phyloP scores from a whole-genome alignment of 805 yeast genomes.

The Saturnispora quitensis region DNA sequence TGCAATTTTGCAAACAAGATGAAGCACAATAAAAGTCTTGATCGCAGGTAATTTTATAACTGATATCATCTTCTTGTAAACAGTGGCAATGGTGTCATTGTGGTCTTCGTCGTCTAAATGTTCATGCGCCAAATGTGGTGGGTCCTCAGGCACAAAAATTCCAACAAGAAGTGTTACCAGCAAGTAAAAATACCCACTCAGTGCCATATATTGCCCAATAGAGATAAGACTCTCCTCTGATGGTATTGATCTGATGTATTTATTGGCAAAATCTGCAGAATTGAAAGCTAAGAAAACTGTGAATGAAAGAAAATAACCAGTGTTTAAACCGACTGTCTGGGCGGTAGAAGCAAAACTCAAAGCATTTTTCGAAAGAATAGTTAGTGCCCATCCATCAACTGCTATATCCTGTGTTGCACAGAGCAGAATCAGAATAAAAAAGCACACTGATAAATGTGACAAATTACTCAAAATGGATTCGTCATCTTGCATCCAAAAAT shows the following conservation, averaged over 20 bases:
- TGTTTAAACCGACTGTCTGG: constrained; percentile 88
- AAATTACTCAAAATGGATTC: constrained; percentile 41
- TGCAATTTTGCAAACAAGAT: constrained; percentile 77
- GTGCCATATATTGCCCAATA: constrained; percentile 62
- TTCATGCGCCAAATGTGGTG: constrained; percentile 33
- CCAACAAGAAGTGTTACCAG: constrained; percentile 54
- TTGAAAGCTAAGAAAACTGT: constrained; percentile 86
- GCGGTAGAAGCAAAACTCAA: constrained; percentile 94
- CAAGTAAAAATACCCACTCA: constrained; percentile 71
- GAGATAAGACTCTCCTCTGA: constrained; percentile 56
- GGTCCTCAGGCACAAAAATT: constrained; percentile 62
- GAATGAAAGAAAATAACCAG: constrained; percentile 87
- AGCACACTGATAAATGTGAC: constrained; percentile 51
- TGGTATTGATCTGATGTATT: constrained; percentile 60
- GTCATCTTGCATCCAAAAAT: constrained; percentile 32
- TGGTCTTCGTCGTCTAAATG: background rate
- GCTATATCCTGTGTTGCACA: constrained; percentile 99
- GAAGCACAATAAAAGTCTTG: constrained; percentile 63
- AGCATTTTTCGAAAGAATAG: constrained; percentile 68
- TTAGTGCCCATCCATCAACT: constrained; percentile 98
- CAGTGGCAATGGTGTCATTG: constrained; percentile 23
- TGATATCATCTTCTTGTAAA: constrained; percentile 56
- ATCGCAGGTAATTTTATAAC: constrained; percentile 66
- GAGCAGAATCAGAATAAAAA: constrained; percentile 69
- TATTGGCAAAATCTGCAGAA: constrained; percentile 88